These are phyloP conservation scores for Cryphonectria carpinicola DNA, from an alignment of 2,329 filamentous ascomycete species.

Conservation along the genomic window DNA sequence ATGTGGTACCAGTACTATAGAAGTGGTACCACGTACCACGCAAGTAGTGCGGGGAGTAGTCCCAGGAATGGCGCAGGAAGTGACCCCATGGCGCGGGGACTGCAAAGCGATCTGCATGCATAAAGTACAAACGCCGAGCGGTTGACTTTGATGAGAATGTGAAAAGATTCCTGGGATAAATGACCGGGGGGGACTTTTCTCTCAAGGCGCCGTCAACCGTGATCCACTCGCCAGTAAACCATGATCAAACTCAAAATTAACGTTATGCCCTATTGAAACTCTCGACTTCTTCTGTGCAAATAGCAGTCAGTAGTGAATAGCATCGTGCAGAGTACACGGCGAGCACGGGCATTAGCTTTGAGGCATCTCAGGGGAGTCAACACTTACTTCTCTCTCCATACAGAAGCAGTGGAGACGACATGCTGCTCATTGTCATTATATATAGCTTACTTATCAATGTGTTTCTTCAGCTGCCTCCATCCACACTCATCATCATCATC, in stretches of 20 bases:
- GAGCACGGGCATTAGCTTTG: neutral
- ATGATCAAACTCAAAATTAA: conserved; percentile 11
- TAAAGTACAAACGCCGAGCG: neutral
- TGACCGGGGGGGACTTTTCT: neutral
- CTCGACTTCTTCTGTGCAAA: neutral
- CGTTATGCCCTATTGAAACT: neutral
- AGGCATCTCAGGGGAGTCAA: neutral
- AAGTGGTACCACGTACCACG: neutral
- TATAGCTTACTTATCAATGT: conserved; percentile 13
- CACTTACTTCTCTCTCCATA: neutral
- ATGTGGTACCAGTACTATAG: neutral
- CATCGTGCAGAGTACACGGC: neutral
- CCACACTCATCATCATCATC: conserved; percentile 11
- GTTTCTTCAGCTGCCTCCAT: conserved; percentile 2
- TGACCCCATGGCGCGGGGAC: neutral
- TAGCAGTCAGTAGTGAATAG: too few relatives aligned
- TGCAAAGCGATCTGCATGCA: neutral
- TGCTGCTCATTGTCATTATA: conserved; percentile 12
- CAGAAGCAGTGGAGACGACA: neutral
- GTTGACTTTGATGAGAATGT: neutral
- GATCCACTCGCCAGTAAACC: neutral
- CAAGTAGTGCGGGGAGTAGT: neutral
- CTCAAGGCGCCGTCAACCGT: neutral
- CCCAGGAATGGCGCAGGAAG: neutral
- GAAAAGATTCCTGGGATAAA: neutral